These are phyloP conservation scores for Hymenoscyphus albidus DNA, from an alignment of 2,329 filamentous ascomycete genomes.

Conservation along the genomic window DNA sequence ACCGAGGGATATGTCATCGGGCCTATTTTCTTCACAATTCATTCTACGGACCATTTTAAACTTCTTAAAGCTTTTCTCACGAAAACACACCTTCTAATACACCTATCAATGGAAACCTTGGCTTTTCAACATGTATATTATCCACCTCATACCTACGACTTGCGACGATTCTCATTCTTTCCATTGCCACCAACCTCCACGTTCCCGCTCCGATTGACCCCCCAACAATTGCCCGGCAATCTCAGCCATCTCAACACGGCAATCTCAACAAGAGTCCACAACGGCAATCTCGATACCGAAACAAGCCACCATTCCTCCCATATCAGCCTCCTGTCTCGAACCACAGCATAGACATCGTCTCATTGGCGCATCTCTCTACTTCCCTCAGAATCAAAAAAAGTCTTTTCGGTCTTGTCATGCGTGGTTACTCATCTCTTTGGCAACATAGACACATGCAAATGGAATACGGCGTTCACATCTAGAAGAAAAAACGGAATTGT, in stretches of 20 bases:
- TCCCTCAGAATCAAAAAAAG: conserved; percentile 6
- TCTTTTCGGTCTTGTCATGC: conserved; percentile 11
- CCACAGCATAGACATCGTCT: conserved; percentile 24
- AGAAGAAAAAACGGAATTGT: conserved; percentile 20
- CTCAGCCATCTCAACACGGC: background rate
- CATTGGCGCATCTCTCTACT: background rate
- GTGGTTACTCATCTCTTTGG: conserved; percentile 12
- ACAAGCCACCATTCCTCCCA: conserved; percentile 11
- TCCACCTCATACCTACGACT: conserved; percentile 23
- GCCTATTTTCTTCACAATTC: conserved; percentile 4
- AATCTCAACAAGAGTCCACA: conserved; percentile 12
- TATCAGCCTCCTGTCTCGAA: conserved; percentile 23
- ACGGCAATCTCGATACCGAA: background rate
- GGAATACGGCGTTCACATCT: conserved; percentile 27
- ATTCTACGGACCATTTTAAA: conserved; percentile 8
- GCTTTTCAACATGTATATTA: conserved; percentile 23
- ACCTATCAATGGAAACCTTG: conserved; percentile 11
- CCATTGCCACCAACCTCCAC: conserved; percentile 20
- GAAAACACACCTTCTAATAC: conserved; percentile 22
- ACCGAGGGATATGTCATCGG: conserved; percentile 8
- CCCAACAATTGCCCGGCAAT: conserved; percentile 4
- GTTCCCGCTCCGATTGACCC: conserved; percentile 19
- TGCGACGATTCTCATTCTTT: conserved; percentile 31
- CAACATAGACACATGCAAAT: conserved; percentile 10
- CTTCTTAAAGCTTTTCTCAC: conserved; percentile 22